Conservation (phyloP, 2,329 filamentous ascomycete genomes). For the Fusarium begoniae region DNA sequence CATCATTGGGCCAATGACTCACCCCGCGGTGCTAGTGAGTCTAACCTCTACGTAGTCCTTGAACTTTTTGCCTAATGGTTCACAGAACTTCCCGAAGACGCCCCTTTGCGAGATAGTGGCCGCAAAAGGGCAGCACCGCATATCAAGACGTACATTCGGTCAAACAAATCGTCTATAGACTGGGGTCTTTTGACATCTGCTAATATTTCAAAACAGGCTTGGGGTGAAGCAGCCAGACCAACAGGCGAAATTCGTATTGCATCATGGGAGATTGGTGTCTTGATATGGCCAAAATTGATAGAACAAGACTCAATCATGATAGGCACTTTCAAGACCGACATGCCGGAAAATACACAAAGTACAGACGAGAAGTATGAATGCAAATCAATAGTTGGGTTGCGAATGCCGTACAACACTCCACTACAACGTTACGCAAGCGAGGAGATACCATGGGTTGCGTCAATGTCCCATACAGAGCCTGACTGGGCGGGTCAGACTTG, state of each 20-base stretch:
- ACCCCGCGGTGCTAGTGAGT: conserved; percentile 46
- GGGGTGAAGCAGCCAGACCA: conserved; percentile 72
- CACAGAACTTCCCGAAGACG: conserved; percentile 41
- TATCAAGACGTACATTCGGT: conserved; percentile 88
- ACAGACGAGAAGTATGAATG: conserved; percentile 34
- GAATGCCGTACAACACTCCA: conserved; percentile 86
- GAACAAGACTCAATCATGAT: conserved; percentile 67
- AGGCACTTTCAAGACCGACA: conserved; percentile 72
- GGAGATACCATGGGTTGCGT: conserved; percentile 83
- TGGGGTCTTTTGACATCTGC: conserved; percentile 92
- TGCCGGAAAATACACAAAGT: conserved; percentile 48
- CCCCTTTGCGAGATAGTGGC: conserved; percentile 59
- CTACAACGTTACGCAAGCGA: conserved; percentile 68
- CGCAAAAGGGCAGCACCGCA: conserved; percentile 80
- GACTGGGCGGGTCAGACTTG: conserved; percentile 67
- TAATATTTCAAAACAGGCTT: conserved; percentile 90
- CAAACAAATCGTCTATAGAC: conserved; percentile 67
- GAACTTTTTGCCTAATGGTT: background rate
- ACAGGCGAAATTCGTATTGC: conserved; percentile 74
- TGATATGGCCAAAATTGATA: conserved; percentile 78
- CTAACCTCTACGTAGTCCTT: background rate
- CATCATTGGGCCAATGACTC: conserved; percentile 79
- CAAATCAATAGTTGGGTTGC: conserved; percentile 67
- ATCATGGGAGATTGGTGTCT: conserved; percentile 85
- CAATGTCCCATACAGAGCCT: conserved; percentile 63